phyloP scores from a whole-genome alignment of 176 grass and related monocot genomes.

The Typha latifolia region DNA sequence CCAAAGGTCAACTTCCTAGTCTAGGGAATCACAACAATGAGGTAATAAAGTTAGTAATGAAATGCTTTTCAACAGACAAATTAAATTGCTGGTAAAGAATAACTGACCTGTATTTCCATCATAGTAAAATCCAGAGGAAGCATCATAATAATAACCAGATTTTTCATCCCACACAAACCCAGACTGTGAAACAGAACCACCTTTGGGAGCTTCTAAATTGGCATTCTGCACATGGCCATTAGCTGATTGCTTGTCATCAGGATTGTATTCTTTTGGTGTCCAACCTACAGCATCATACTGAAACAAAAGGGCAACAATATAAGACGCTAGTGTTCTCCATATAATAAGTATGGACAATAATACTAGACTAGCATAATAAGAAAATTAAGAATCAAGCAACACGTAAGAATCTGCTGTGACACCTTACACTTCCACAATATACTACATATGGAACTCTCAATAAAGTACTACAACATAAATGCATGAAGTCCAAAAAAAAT shows the following conservation, averaged over 20 bases:
- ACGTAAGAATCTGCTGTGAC: neutral
- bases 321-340: neutral
- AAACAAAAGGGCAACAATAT: constrained; percentile 7
- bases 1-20: neutral
- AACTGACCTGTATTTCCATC: constrained; percentile 91
- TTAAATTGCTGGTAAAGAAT: neutral
- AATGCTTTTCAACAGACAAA: neutral
- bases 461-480: no score
- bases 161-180: constrained; percentile 99
- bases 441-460: no score
- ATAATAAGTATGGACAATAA: constrained; percentile 1
- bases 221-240: constrained; percentile 23
- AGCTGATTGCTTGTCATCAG: constrained; percentile 48
- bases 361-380: constrained; percentile 1
- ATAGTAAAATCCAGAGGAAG: constrained; percentile 95
- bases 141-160: constrained; percentile 97
- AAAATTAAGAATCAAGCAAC: no score
- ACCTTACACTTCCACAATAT: no score
- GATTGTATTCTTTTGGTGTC: constrained; percentile 92
- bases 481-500: no score
- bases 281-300: constrained; percentile 96
- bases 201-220: constrained; percentile 29
- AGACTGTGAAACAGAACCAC: constrained; percentile 45
- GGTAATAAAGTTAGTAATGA: neutral
- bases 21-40: neutral